A percentile compares a stretch with the other conserved stretches of the same genome.
Evolutionary conservation across 2,329 filamentous ascomycete species (phyloP).

Genomic region (Verticillium zaregamsianum): DNA sequence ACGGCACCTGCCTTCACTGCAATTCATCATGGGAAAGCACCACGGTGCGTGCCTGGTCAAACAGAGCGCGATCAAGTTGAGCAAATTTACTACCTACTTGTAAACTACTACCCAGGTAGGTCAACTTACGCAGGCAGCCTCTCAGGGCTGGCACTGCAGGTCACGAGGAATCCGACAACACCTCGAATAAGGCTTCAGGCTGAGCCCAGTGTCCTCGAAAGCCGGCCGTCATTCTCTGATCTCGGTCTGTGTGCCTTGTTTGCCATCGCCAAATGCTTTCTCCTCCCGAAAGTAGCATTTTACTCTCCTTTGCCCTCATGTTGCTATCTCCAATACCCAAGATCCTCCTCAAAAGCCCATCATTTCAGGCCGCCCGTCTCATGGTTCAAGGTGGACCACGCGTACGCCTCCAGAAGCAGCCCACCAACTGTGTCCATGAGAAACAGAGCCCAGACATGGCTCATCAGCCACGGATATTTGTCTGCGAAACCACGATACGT

Average conservation of each 20-base stretch:
- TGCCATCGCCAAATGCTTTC: too few species aligned
- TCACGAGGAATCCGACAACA: too few species aligned
- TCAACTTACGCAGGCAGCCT: too few species aligned
- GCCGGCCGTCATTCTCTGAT: too few species aligned
- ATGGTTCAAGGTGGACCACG: slow-evolving; percentile 6
- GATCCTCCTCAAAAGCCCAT: neutral
- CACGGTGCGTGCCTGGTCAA: too few species aligned
- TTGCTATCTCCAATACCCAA: neutral
- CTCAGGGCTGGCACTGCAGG: too few species aligned
- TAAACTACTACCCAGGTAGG: too few species aligned
- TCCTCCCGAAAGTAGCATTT: too few species aligned
- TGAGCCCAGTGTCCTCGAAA: too few species aligned
- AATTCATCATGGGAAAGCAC: neutral
- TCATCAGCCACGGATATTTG: slow-evolving; percentile 5
- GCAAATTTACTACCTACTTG: neutral
- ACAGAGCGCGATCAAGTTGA: neutral
- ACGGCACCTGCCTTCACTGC: neutral
- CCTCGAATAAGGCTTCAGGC: too few species aligned
- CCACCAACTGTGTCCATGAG: slow-evolving; percentile 8
- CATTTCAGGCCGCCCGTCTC: slow-evolving; percentile 5
- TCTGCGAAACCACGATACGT: slow-evolving; percentile 4
- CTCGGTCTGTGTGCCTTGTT: too few species aligned
- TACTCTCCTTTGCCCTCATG: neutral
- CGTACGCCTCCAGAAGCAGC: slow-evolving; percentile 8
- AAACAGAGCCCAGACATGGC: slow-evolving; percentile 6